Conservation (phyloP, 208 protist genomes). For the Wallacemonas sp. region DNA sequence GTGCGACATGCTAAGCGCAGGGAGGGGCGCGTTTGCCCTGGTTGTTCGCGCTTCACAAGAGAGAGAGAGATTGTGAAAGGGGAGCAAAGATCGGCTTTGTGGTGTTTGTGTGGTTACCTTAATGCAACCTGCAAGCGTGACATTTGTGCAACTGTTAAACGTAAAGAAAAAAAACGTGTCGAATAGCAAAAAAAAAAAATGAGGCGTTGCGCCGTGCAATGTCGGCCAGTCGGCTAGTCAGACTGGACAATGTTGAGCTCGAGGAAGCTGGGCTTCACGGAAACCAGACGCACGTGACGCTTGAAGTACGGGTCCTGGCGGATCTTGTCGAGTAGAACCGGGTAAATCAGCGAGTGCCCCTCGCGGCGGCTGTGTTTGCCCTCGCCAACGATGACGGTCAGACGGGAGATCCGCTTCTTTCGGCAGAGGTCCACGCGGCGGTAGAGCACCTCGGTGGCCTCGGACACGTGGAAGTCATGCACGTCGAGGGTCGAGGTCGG, state of each 20-base stretch:
- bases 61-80: too few relatives aligned
- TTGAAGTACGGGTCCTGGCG: constrained; percentile 37
- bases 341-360: constrained; percentile 42
- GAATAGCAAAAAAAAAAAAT: constrained; percentile 17
- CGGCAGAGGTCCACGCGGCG: constrained; percentile 69
- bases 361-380: constrained; percentile 63
- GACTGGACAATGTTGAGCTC: constrained; percentile 25
- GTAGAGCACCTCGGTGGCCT: constrained; percentile 67
- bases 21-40: too few relatives aligned
- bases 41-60: too few relatives aligned
- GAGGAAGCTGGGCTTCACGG: constrained; percentile 50
- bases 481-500: constrained; percentile 63
- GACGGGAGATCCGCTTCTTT: constrained; percentile 30
- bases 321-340: constrained; percentile 36
- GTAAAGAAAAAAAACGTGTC: constrained; percentile 2
- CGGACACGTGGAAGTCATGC: constrained; percentile 77
- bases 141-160: too few relatives aligned
- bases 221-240: not conserved
- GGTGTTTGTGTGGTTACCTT: too few relatives aligned
- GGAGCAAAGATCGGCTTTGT: too few relatives aligned
- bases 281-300: constrained; percentile 25
- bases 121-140: too few relatives aligned
- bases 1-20: too few relatives aligned
- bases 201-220: not conserved
- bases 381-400: constrained; percentile 64